A percentile compares a stretch with the other conserved stretches of the same genome.
Evolutionary conservation across 345 rosid species (phyloP).

Genomic region (Viola odorata): DNA sequence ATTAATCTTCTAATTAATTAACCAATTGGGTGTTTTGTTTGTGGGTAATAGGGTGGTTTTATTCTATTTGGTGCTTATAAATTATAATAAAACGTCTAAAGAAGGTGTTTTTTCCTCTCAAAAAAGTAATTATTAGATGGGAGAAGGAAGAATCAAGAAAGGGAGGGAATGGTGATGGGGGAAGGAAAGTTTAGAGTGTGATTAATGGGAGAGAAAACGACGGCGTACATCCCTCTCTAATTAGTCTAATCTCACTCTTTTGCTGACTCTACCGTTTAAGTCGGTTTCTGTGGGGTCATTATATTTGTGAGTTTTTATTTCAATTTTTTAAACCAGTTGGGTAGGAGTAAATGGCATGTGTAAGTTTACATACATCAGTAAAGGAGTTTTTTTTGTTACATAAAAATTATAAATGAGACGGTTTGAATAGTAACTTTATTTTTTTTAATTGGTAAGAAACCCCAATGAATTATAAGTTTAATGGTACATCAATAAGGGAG

Average conservation of each 20-base stretch:
- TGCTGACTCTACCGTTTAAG: constrained; percentile 28
- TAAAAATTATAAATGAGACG: not conserved
- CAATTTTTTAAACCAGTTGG: not conserved
- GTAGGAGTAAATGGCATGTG: not conserved
- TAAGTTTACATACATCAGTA: not conserved
- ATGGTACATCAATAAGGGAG: too few species aligned
- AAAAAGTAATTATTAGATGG: not conserved
- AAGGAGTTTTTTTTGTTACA: not conserved
- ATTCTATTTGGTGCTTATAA: constrained; percentile 15
- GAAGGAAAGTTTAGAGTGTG: constrained; percentile 4
- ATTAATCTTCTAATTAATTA: constrained; percentile 3
- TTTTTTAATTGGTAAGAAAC: too few species aligned
- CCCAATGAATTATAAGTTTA: too few species aligned
- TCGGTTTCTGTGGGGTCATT: constrained; percentile 35
- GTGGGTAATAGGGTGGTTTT: not conserved
- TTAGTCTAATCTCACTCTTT: too few species aligned
- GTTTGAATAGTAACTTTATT: too few species aligned
- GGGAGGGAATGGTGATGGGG: constrained; percentile 1
- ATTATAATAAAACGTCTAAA: constrained; percentile 6
- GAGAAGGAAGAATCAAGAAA: not conserved
- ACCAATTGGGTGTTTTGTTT: not conserved
- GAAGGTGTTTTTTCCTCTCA: constrained; percentile 13
- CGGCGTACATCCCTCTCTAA: not conserved
- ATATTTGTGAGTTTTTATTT: not conserved
- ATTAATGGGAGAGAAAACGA: constrained; percentile 2